phyloP scores from a whole-genome alignment of 2,329 filamentous ascomycete species.

The Westerdykella aurantiaca region DNA sequence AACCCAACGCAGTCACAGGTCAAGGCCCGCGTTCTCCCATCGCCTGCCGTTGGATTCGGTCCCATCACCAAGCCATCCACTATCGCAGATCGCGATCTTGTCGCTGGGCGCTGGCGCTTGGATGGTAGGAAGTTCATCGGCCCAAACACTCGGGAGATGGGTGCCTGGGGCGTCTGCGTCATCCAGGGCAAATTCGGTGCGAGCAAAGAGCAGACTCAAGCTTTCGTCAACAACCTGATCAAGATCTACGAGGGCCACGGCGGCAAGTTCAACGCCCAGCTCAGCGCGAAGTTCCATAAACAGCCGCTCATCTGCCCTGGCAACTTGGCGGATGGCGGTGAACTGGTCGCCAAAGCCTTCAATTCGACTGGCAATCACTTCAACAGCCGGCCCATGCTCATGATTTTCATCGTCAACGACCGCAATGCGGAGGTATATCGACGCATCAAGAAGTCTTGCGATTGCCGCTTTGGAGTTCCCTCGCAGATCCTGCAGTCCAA shows the following conservation, averaged over 20 bases:
- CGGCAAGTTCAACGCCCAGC: constrained; percentile 44
- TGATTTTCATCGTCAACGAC: constrained; percentile 71
- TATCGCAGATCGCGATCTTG: constrained; percentile 38
- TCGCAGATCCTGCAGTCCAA: constrained; percentile 73
- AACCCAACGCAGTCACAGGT: constrained; percentile 55
- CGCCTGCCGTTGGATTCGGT: constrained; percentile 66
- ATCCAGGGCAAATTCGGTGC: constrained; percentile 50
- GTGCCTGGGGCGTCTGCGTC: constrained; percentile 69
- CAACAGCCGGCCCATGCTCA: constrained; percentile 60
- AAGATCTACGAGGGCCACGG: constrained; percentile 58
- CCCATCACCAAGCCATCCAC: constrained; percentile 18
- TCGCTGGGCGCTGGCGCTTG: constrained; percentile 78
- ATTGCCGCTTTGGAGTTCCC: constrained; percentile 76
- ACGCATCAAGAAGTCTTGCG: constrained; percentile 81
- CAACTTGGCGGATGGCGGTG: constrained; percentile 37
- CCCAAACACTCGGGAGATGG: constrained; percentile 49
- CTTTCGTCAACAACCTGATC: constrained; percentile 57
- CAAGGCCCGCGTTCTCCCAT: constrained; percentile 63
- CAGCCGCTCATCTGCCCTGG: constrained; percentile 27
- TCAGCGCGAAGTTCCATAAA: constrained; percentile 18
- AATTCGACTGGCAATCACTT: constrained; percentile 50
- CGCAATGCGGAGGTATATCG: constrained; percentile 70
- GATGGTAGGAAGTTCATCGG: constrained; percentile 71
- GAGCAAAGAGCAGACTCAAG: constrained; percentile 41
- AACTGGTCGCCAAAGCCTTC: constrained; percentile 53